phyloP scores from a whole-genome alignment of 495 filamentous ascomycete genomes.

The Terfezia boudieri region DNA sequence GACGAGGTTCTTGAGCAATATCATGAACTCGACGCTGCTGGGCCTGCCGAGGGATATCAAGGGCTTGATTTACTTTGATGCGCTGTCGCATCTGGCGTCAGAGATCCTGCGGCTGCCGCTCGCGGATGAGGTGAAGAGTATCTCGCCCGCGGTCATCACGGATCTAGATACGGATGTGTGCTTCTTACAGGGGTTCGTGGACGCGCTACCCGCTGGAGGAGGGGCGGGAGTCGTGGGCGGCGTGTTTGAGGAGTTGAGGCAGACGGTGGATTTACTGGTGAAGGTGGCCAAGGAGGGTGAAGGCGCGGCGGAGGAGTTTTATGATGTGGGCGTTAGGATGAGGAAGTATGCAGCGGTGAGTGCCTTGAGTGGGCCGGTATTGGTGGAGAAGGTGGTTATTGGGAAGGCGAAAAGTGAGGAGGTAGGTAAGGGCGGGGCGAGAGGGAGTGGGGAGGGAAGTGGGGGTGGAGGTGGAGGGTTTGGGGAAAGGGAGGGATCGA shows the following conservation, averaged over 20 bases:
- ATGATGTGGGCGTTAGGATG: slow-evolving; percentile 63
- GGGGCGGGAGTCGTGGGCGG: slow-evolving; percentile 38
- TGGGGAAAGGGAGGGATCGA: background rate
- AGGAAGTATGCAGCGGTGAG: slow-evolving; percentile 90
- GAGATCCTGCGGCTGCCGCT: slow-evolving; percentile 77
- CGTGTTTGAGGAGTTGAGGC: slow-evolving; percentile 76
- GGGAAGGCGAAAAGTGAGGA: background rate
- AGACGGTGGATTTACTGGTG: slow-evolving; percentile 62
- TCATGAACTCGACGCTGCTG: slow-evolving; percentile 82
- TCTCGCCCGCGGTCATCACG: slow-evolving; percentile 66
- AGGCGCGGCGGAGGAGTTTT: slow-evolving; percentile 84
- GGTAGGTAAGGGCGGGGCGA: background rate
- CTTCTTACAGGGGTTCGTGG: slow-evolving; percentile 66
- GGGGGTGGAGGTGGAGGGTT: background rate
- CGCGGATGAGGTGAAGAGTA: slow-evolving; percentile 52
- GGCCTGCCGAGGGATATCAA: slow-evolving; percentile 87
- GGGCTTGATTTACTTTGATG: slow-evolving; percentile 93
- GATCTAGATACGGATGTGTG: slow-evolving; percentile 63
- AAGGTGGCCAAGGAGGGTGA: slow-evolving; percentile 24
- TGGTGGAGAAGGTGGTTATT: slow-evolving; percentile 65
- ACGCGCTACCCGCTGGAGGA: slow-evolving; percentile 35
- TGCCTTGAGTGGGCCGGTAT: slow-evolving; percentile 55
- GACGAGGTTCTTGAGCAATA: slow-evolving; percentile 81
- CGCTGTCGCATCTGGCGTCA: slow-evolving; percentile 67
- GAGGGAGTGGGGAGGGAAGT: background rate